Evolutionary conservation across 1,284 basidiomycete species (phyloP), one percentile per base, ranked within the genome.

Genomic region (Pyrrhoderma lamaoense): DNA sequence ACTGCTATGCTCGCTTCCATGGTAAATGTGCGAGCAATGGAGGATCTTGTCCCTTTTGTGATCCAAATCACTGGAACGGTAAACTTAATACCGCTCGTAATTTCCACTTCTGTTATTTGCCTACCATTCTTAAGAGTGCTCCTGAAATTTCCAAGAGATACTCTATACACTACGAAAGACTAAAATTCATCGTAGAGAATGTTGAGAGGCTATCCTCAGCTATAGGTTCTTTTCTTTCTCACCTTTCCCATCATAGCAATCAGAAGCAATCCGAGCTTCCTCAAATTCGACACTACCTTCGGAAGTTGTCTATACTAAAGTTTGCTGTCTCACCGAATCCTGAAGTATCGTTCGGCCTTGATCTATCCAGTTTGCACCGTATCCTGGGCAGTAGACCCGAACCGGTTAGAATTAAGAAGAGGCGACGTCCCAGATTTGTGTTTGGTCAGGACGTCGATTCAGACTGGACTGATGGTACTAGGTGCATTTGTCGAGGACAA

Each of bases 21-120:
- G 87, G 85, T 16, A 74, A 80, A 51, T 90, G 87, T 58, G 87
- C 86, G 9, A 81, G 81, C 56, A 88, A 83, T 57, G 87, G 87
- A n/a, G 87, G 87, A 35, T 90, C 87, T 7, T 90, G 87, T 62
- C 87, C 88, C 0, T 90, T 90, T 70, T 90, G 87, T 59, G 87
- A 90, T 57, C 86, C 89, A 59, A 83, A 88, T 57, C 88, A 90
- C 59, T 90, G 87, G 87, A 87, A 90, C 59, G 87, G 87, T 23
- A 75, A 82, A 5, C 81, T 89, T 51, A 78, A 80, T 63, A 89
- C 88, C 64, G 77, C 85, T 54, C 79, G 88, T 45, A 85, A 72
- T 58, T 90, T 80, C 77, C 85, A 89, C 61, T 89, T 85, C 67
- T 84, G 78, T 62, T 86, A 79, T 64, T 73, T 90, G 31, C 82